Conservation (phyloP, 1,284 basidiomycete species). For the Xanthoconium separans region DNA sequence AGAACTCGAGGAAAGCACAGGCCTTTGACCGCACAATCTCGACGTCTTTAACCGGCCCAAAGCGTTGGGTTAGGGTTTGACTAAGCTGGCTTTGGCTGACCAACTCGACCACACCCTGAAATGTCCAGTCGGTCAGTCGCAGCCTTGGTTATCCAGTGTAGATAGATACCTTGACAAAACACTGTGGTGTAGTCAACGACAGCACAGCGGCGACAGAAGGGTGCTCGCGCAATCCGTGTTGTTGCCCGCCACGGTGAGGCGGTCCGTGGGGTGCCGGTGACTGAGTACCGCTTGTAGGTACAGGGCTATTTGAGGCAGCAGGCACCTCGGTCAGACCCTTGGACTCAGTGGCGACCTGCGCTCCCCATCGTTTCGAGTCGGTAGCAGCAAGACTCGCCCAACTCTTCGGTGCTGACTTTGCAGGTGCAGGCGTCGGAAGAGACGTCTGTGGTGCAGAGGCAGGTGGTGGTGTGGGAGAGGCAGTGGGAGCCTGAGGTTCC, state of each 20-base stretch:
- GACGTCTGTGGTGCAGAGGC: slow-evolving; percentile 32
- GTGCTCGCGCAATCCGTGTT: slow-evolving; percentile 37
- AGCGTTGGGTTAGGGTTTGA: slow-evolving; percentile 61
- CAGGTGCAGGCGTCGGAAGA: slow-evolving; percentile 31
- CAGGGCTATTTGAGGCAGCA: slow-evolving; percentile 40
- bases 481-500: slow-evolving; percentile 31
- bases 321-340: slow-evolving; percentile 68
- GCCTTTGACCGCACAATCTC: slow-evolving; percentile 89
- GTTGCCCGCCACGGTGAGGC: slow-evolving; percentile 29
- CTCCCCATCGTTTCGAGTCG: slow-evolving; percentile 77
- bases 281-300: slow-evolving; percentile 47
- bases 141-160: not conserved
- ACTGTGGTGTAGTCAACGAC: slow-evolving; percentile 65
- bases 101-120: slow-evolving; percentile 71
- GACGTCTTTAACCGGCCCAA: slow-evolving; percentile 85
- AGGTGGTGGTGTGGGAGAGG: slow-evolving; percentile 36
- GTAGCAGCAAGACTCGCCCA: slow-evolving; percentile 92
- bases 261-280: slow-evolving; percentile 47
- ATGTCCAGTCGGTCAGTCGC: slow-evolving; percentile 3
- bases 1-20: slow-evolving; percentile 95
- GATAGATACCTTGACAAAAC: slow-evolving; percentile 81
- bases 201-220: slow-evolving; percentile 57
- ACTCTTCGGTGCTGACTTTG: slow-evolving; percentile 68
- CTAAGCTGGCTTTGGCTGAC: slow-evolving; percentile 64
- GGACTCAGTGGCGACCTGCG: slow-evolving; percentile 70